phyloP scores from a whole-genome alignment of 371 early-diverging fungal species.

The Blastocladiella emersonii region DNA sequence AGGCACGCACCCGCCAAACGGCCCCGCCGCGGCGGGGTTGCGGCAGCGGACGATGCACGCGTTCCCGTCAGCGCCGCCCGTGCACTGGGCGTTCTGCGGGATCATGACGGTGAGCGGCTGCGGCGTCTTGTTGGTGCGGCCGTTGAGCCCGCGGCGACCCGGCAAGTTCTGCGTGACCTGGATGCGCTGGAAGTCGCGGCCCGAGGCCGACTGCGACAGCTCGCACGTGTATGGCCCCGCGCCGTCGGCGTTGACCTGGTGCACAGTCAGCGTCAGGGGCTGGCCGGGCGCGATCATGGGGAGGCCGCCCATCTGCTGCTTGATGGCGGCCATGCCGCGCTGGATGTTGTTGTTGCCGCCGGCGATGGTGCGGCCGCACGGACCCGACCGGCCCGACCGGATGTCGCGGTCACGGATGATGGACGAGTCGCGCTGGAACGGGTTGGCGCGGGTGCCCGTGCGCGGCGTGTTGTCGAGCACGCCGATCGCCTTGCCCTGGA shows the following conservation, averaged over 20 bases:
- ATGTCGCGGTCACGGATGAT: conserved; percentile 3
- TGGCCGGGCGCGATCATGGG: neutral
- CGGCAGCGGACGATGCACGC: conserved; percentile 1
- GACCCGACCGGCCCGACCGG: neutral
- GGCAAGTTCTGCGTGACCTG: neutral
- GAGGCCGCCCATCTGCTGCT: neutral
- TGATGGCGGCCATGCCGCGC: neutral
- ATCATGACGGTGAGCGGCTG: neutral
- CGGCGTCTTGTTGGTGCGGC: neutral
- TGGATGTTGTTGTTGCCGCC: neutral
- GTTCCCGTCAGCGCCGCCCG: neutral
- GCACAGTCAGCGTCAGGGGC: neutral
- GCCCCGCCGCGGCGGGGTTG: neutral
- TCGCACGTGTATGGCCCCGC: neutral
- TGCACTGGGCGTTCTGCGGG: neutral
- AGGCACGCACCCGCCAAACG: conserved; percentile 1
- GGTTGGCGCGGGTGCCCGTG: neutral
- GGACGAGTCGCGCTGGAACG: neutral
- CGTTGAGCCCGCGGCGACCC: neutral
- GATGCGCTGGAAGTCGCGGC: neutral
- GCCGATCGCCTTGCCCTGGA: neutral
- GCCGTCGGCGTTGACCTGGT: conserved; percentile 2
- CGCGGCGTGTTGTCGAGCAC: neutral
- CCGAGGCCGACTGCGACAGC: neutral
- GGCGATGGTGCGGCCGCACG: neutral